Evolutionary conservation across 129 eudicot species (phyloP), one percentile per base, ranked within the genome.

Genomic region (Lonicera japonica): DNA sequence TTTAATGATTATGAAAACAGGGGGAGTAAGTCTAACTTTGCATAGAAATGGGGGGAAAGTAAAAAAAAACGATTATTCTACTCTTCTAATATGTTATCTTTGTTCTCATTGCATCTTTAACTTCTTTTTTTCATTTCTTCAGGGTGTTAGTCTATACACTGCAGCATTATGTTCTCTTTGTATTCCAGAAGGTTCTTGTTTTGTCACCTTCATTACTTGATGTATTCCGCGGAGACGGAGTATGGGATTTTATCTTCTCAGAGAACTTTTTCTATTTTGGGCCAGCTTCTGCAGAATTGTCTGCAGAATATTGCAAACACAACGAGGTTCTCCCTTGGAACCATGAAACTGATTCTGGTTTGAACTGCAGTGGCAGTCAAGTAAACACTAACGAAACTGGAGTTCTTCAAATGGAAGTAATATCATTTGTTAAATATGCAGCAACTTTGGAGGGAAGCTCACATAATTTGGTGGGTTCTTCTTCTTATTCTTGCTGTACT

Each of bases 211-310:
- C 84, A 58, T 74, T 81, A 24, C 76, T 94, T 23, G 87, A 83
- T 64, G 89, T 88, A 61, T 85, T 83, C 54, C 95, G 95, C 59
- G 73, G 73, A 9, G 96, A 94, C 70, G 92, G 95, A 34, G 81
- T 83, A 45, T 94, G 99, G 99, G 94, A 88, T 73, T 90, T 94
- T 62, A 65, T 94, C 69, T 94, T 94, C 80, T 94, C 99, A 15
- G 99, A 88, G 83, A 83, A 80, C 55, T 72, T 80, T 66, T 90
- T 87, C 63, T 94, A 80, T 73, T 94, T 83, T 77, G 87, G 87
- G 47, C 86, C 80, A 29, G 75, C 77, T 62, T 70, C 86, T 25
- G 36, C 69, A 18, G 82, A 77, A 11, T 55, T 65, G 67, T 77
- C 80, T 25, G 86, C 70, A 52, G 91, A 81, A 11, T 69, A 70